Base-by-base conservation (phyloP, 257 asterid genomes). In the Solanum appendiculatum region DNA sequence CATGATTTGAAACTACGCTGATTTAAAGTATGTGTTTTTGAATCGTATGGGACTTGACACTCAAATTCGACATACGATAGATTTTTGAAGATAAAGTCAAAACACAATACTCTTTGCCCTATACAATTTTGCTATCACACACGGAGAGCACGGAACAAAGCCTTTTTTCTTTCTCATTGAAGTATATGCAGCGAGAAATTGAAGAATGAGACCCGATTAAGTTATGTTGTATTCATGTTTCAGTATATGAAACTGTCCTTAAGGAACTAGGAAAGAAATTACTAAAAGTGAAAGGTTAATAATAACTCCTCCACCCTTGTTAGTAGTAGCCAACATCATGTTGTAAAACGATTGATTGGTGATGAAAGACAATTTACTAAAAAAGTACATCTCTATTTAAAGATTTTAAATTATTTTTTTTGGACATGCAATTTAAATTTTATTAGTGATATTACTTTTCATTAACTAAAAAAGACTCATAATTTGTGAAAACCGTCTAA, bases 91-190 rank as follows among this genome's bases (percentile, higher is more conserved):
- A 56, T 1, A 21, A 7, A 56, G 6, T 56, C 12, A 56, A 21
- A 56, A 10, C 5, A 7, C 21, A 56, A 56, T 7, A 8, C 0
- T 7, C 0, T 56, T 56, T 56, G 0, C 12, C 66, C 2, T 0
- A 56, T 54, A 7, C 0, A 1, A 21, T 56, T 27, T 56, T 21
- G 2, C 36, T 2, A 34, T 4, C 36, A 34, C 36, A 34, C 4
- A 4, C 3, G 4, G 4, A 34, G 4, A 34, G 40, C 31, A 9
- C 27, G 0, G 0, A 4, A 23, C 0, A 60, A 23, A 60, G 29
- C 4, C 1, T 3, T 60, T 56, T 60, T 60, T 27, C 3, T 60
- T 60, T 60, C 3, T 60, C 15, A 1, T 9, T 23, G 1, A 60
- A 23, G 29, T 58, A 23, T 58, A 56, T 20, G 68, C 0, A 58